phyloP scores from a whole-genome alignment of 768 basidiomycete species.

The Boletus sensibilis region DNA sequence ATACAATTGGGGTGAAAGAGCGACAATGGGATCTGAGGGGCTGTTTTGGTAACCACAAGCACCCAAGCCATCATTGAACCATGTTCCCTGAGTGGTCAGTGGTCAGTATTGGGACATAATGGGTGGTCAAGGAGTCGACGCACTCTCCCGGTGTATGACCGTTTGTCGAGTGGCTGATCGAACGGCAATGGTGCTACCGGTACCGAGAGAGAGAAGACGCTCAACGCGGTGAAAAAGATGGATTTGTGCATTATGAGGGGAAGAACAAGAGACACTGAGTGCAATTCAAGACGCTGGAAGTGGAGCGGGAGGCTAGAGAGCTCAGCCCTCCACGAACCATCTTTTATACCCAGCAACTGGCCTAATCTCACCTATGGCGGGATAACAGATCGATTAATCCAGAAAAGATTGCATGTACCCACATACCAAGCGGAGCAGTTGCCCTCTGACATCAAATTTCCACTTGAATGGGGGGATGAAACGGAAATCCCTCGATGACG shows the following conservation, averaged over 20 bases:
- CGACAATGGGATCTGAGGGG: conserved; percentile 62
- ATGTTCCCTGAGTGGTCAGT: conserved; percentile 54
- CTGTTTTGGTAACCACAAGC: conserved; percentile 58
- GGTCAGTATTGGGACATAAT: conserved; percentile 1
- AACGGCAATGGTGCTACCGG: conserved; percentile 39
- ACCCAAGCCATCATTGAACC: conserved; percentile 57
- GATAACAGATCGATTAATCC: conserved; percentile 30
- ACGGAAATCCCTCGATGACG: no score
- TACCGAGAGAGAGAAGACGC: conserved; percentile 41
- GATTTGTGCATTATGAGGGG: conserved; percentile 19
- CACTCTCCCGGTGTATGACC: conserved; percentile 59
- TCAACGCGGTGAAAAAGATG: conserved; percentile 38
- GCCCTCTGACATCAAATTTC: conserved; percentile 15
- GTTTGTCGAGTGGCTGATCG: conserved; percentile 44
- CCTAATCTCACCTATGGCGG: conserved; percentile 33
- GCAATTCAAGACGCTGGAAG: background rate
- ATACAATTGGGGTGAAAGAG: conserved; percentile 56
- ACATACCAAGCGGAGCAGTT: conserved; percentile 17
- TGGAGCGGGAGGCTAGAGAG: conserved; percentile 4
- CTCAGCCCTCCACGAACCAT: background rate
- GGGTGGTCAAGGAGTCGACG: conserved; percentile 19
- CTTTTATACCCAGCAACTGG: conserved; percentile 26
- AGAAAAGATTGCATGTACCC: conserved; percentile 28
- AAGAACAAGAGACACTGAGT: background rate
- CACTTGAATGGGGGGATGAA: conserved; percentile 5